phyloP scores from a whole-genome alignment of 352 stramenopile genomes.

The Pythium aquatile region DNA sequence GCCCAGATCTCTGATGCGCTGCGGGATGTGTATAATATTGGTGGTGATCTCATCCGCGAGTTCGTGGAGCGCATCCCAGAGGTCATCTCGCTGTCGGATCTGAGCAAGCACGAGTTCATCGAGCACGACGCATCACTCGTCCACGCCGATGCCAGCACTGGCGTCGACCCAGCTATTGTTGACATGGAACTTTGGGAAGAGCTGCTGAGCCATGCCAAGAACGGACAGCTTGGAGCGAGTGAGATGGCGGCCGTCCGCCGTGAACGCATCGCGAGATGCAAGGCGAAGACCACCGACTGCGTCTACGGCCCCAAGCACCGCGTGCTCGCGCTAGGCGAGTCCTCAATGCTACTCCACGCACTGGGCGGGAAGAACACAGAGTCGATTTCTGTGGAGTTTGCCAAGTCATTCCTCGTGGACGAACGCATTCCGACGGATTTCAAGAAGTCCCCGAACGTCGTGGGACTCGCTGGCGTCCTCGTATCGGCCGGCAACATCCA shows the following conservation, averaged over 20 bases:
- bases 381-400: slow-evolving; percentile 15
- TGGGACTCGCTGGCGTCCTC: neutral
- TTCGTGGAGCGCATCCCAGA: slow-evolving; percentile 24
- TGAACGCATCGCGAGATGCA: neutral
- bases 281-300: neutral
- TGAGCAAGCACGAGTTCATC: slow-evolving; percentile 34
- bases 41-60: slow-evolving; percentile 26
- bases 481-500: neutral
- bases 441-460: slow-evolving; percentile 15
- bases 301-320: slow-evolving; percentile 12
- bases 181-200: slow-evolving; percentile 22
- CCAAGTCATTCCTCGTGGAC: slow-evolving; percentile 28
- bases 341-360: slow-evolving; percentile 27
- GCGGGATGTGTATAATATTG: slow-evolving; percentile 47
- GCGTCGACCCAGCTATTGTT: slow-evolving; percentile 29
- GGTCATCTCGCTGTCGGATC: slow-evolving; percentile 42
- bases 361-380: slow-evolving; percentile 22
- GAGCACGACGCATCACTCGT: slow-evolving; percentile 36
- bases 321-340: slow-evolving; percentile 29
- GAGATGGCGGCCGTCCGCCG: neutral
- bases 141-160: slow-evolving; percentile 36
- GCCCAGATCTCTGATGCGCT: slow-evolving; percentile 28
- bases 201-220: neutral
- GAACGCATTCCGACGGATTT: slow-evolving; percentile 32
- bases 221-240: neutral